phyloP scores from a whole-genome alignment of 176 grass and related monocot genomes.

The Oryza coarctata region DNA sequence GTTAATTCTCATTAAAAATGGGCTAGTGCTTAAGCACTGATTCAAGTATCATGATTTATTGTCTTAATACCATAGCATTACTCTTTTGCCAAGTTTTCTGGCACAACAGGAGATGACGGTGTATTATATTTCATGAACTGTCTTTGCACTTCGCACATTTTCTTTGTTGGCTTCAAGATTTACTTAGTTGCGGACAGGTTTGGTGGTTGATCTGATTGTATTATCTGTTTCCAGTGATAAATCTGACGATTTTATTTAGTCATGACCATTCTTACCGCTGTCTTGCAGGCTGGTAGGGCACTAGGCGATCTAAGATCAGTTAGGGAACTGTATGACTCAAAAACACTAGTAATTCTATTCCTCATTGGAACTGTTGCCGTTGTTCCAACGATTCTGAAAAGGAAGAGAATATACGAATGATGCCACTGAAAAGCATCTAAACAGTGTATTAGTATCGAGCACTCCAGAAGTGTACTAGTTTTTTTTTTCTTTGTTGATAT shows the following conservation, averaged over 20 bases:
- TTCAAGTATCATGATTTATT: not conserved
- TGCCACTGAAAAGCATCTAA: conserved; percentile 9
- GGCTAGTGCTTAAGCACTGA: not conserved
- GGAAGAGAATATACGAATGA: conserved; percentile 91
- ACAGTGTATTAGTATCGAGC: not conserved
- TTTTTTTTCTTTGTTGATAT: conserved; percentile 34
- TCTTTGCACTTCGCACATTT: not conserved
- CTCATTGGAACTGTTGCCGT: conserved; percentile 79
- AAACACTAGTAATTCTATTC: conserved; percentile 86
- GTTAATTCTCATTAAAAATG: not conserved
- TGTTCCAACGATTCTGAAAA: conserved; percentile 80
- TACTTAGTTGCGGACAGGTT: not conserved
- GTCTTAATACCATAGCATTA: not conserved
- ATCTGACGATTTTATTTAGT: not conserved
- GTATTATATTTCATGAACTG: conserved; percentile 7
- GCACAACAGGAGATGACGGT: not conserved
- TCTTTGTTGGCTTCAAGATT: not conserved
- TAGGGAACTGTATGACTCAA: conserved; percentile 88
- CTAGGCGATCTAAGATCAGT: conserved; percentile 83
- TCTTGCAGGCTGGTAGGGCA: conserved; percentile 78
- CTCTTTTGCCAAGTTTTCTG: not conserved
- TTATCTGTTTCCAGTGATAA: not conserved
- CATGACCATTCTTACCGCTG: not conserved
- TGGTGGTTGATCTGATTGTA: not conserved
- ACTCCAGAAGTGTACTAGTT: conserved; percentile 30